These are phyloP conservation scores for Phialemoniopsis sp. DNA, from an alignment of 2,329 filamentous ascomycete species.

Conservation along the genomic window DNA sequence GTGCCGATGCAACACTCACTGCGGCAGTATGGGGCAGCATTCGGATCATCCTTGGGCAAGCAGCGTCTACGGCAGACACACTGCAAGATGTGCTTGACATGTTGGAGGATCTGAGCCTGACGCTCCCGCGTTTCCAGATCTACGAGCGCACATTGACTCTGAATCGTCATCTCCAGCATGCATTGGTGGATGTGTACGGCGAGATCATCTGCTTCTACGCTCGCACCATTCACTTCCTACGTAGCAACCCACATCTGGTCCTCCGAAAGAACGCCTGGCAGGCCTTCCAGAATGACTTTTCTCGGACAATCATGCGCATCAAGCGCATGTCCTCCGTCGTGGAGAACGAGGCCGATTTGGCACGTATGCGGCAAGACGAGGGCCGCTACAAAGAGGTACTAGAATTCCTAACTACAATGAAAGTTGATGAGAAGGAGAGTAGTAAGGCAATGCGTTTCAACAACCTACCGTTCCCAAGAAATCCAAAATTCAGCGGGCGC, in stretches of 20 bases:
- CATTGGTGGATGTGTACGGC: slow-evolving; percentile 21
- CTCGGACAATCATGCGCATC: slow-evolving; percentile 12
- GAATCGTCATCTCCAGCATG: slow-evolving; percentile 14
- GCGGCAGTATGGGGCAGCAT: slow-evolving; percentile 21
- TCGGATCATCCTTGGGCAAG: slow-evolving; percentile 15
- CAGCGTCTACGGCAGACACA: slow-evolving; percentile 15
- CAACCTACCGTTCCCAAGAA: slow-evolving; percentile 8
- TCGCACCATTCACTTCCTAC: slow-evolving; percentile 22
- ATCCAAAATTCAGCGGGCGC: slow-evolving; percentile 4
- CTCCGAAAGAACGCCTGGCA: slow-evolving; percentile 15
- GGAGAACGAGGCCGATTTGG: slow-evolving; percentile 20
- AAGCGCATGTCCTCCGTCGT: slow-evolving; percentile 17
- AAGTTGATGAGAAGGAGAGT: slow-evolving; percentile 6
- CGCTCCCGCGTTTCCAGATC: slow-evolving; percentile 17
- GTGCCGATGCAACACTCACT: slow-evolving; percentile 18
- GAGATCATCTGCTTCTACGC: slow-evolving; percentile 25
- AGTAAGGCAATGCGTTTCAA: slow-evolving; percentile 5
- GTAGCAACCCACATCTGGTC: slow-evolving; percentile 17
- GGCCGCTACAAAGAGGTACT: background rate
- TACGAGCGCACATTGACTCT: slow-evolving; percentile 20
- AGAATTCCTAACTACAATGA: slow-evolving; percentile 8
- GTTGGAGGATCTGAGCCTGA: slow-evolving; percentile 20
- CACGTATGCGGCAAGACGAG: slow-evolving; percentile 18
- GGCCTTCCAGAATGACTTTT: slow-evolving; percentile 15
- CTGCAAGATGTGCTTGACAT: slow-evolving; percentile 19